Percentiles rank a stretch among this genome's conserved stretches.
phyloP scores from a whole-genome alignment of 345 rosid genomes.

The Hypericum perforatum region DNA sequence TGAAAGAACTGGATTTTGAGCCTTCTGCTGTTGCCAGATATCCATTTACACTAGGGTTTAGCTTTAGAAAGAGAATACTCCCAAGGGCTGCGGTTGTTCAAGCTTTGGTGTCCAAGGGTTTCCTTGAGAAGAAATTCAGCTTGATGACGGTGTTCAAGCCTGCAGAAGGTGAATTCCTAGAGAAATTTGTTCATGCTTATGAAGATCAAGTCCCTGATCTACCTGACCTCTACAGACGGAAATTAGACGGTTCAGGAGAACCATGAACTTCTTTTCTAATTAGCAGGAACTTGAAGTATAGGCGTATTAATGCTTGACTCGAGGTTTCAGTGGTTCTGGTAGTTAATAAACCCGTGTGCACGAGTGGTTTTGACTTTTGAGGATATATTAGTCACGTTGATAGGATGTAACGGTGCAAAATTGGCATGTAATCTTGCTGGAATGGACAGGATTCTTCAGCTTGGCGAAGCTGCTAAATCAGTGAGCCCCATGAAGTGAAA shows the following conservation, averaged over 20 bases:
- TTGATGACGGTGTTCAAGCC: constrained; percentile 10
- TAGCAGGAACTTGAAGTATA: too few relatives aligned
- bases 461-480: too few relatives aligned
- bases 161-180: constrained; percentile 31
- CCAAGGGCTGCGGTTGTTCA: constrained; percentile 5
- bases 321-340: too few relatives aligned
- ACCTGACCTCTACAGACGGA: constrained; percentile 25
- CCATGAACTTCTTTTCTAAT: too few relatives aligned
- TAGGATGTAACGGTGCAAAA: too few relatives aligned
- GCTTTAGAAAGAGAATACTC: constrained; percentile 18
- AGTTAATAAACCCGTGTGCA: too few relatives aligned
- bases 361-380: too few relatives aligned
- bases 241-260: constrained; percentile 4
- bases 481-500: too few relatives aligned
- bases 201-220: constrained; percentile 32
- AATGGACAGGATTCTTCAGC: too few relatives aligned
- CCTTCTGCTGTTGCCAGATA: neutral
- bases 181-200: constrained; percentile 33
- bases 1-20: constrained; percentile 15
- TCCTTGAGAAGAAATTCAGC: neutral
- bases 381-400: too few relatives aligned
- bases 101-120: neutral
- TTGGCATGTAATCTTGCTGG: too few relatives aligned
- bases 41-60: neutral
- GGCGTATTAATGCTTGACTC: too few relatives aligned